Base-by-base conservation (phyloP, 1,284 basidiomycete species). In the Phylloporus sp. region DNA sequence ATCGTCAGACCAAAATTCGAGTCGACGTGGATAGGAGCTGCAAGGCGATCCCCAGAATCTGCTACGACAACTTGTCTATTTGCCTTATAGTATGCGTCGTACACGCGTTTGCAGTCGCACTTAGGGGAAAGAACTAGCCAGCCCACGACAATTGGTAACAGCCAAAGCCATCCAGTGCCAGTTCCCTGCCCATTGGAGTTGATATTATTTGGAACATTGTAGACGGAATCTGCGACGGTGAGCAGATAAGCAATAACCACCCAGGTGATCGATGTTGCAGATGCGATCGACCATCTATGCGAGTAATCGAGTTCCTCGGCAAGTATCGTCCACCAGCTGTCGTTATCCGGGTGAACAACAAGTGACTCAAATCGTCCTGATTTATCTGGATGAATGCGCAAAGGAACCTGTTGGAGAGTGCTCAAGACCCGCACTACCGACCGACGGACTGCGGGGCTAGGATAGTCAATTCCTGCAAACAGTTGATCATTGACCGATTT, bases 111-210 rank as follows among this genome's bases (percentile, higher is more conserved):
- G 23, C 77, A 73, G 63, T 83, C 80, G 57, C 81, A 85, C 68
- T 84, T 82, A 0, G 83, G 83, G 0, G 80, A 82, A 23, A 84
- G 73, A 64, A 81, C 74, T 25, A 85, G 69, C 82, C 84, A 84
- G 23, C 78, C 76, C 2, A 82, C 69, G 43, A 86, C 83, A 17
- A 85, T 72, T 0, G 83, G 79, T 20, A 85, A 62, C 6, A 85
- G 68, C 83, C 83, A 85, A 19, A 85, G 71, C 80, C 80, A 85
- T 10, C 77, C 71, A 0, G 80, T 80, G 1, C 80, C 81, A 8
- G 82, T 80, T 11, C 76, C 80, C 55, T 83, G 76, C 2, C 84
- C 84, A n/a, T 73, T 80, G 3, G 76, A 74, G 41, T 80, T 72
- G 17, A 82, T 66, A 43, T 72, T 52, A 6, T 60, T 29, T 5